Base-by-base conservation (phyloP, 352 stramenopile species). In the Pythium aquatile region DNA sequence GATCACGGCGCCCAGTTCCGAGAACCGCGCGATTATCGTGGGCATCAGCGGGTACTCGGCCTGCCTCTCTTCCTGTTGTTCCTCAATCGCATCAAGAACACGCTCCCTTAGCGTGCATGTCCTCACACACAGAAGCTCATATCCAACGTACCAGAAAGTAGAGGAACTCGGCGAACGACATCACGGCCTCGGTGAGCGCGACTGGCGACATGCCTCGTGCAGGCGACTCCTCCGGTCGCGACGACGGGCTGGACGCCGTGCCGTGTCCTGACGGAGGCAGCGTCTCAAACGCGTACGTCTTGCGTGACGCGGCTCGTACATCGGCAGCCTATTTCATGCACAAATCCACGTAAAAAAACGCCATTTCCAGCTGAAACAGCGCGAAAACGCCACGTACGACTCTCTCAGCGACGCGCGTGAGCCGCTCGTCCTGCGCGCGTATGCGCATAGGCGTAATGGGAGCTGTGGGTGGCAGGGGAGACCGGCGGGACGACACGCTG, bases 31-130 rank as follows among this genome's bases (percentile, higher is more conserved):
- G 58, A 91, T 90, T 63, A 94, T 94, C 10, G 75, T 74, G 17
- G 83, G 83, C 83, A 94, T 94, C 20, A 93, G 73, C 26, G 73
- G 58, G 46, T 91, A 79, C 32, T 91, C 85, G 26, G 77, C 68
- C 33, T 87, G 79, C 57, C 90, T 84, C 67, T 90, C 83, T 65
- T 94, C 74, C 82, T 93, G 80, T 88, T 88, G 74, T 79, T 89
- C 80, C 70, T 65, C 49, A 40, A 65, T 49, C 53, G n/a, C 32
- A 44, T 8, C 13, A 30, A 58, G 16, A 39, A 24, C 20, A 20
- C 7, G 20, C 4, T 1, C 17, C 20, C 30, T 57, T 42, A 39
- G 51, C 44, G 29, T 44, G 11, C 24, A 44, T 58, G 57, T 11
- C 28, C 20, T 24, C 8, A 14, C 6, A 28, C 29, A 61, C 44